Conservation (phyloP, 1,284 basidiomycete genomes). For the Melampsora americana region DNA sequence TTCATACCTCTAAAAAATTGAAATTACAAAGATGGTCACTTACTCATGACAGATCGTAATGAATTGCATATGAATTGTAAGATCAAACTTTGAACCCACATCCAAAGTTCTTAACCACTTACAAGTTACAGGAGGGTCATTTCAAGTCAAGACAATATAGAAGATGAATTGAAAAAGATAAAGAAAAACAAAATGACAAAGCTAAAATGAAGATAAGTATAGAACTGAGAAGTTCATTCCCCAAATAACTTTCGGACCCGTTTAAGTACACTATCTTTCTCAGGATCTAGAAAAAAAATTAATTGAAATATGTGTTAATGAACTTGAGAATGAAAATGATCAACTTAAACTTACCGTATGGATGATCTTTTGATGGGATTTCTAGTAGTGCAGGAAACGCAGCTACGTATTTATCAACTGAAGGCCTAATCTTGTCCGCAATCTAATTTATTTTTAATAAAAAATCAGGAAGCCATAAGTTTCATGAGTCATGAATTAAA, state of each 20-base stretch:
- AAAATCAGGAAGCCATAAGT: not conserved
- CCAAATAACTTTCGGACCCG: slow-evolving; percentile 95
- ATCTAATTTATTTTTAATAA: slow-evolving; percentile 60
- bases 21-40: no score
- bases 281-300: slow-evolving; percentile 68
- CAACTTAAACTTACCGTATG: slow-evolving; percentile 53
- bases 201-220: no score
- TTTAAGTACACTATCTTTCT: slow-evolving; percentile 94
- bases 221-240: slow-evolving; percentile 59
- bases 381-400: slow-evolving; percentile 95
- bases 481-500: slow-evolving; percentile 23
- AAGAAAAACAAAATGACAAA: no score
- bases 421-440: slow-evolving; percentile 91
- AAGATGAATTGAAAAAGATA: no score
- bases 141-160: no score
- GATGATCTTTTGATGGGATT: slow-evolving; percentile 81
- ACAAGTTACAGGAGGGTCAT: no score
- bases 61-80: no score
- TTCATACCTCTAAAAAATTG: no score
- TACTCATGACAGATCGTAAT: no score
- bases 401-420: slow-evolving; percentile 90
- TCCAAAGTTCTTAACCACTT: no score
- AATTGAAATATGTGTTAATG: not conserved
- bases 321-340: not conserved
- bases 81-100: no score